A percentile compares a stretch with the other conserved stretches of the same genome.
phyloP scores from a whole-genome alignment of 176 grass and related monocot species.

The Ananas comosus region DNA sequence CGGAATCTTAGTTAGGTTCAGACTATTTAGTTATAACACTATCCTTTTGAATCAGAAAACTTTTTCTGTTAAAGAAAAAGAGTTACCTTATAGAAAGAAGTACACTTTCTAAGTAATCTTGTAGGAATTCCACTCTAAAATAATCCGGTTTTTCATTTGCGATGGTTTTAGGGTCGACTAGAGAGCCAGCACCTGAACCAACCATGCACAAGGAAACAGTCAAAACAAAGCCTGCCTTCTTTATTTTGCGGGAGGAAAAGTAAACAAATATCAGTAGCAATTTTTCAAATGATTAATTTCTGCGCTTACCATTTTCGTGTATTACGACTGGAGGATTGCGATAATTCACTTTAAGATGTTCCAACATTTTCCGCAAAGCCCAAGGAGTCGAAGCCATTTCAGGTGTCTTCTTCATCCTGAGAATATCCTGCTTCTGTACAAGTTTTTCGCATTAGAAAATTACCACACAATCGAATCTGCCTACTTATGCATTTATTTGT shows the following conservation, averaged over 20 bases:
- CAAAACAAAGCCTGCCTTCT: no score
- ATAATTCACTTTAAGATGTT: slow-evolving; percentile 55
- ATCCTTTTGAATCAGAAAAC: no score
- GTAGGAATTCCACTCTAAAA: slow-evolving; percentile 3
- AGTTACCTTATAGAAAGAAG: slow-evolving; percentile 15
- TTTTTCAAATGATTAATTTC: neutral
- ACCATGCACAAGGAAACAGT: neutral
- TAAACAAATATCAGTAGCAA: neutral
- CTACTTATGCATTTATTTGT: neutral
- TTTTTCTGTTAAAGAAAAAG: neutral
- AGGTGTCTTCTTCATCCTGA: neutral
- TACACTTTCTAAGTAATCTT: slow-evolving; percentile 12
- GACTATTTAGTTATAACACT: no score
- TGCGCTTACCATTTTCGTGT: slow-evolving; percentile 64
- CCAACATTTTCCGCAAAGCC: slow-evolving; percentile 49
- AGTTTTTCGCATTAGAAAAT: slow-evolving; percentile 9
- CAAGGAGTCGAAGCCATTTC: slow-evolving; percentile 23
- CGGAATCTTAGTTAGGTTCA: no score
- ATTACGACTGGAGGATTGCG: slow-evolving; percentile 50
- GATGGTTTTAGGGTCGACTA: neutral
- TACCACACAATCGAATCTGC: no score
- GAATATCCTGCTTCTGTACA: slow-evolving; percentile 12
- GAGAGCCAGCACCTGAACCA: neutral
- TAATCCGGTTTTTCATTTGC: neutral
- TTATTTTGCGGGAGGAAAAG: neutral